Evolutionary conservation across 2,329 filamentous ascomycete genomes (phyloP).

Genomic region (Zasmidium cellare): DNA sequence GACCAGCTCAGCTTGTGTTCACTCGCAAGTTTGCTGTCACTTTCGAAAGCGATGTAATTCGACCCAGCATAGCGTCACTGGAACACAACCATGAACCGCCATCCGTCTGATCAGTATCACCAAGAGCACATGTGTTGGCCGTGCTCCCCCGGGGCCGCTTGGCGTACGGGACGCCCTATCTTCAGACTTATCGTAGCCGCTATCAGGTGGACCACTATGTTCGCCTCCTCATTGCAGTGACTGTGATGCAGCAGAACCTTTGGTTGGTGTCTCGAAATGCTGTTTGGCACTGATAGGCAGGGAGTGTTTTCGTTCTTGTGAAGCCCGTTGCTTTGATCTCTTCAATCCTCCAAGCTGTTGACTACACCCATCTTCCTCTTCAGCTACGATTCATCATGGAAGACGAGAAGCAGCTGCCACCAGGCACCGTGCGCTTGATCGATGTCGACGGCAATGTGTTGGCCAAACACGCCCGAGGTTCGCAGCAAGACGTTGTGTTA

Average conservation of each 20-base stretch:
- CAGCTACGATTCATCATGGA: neutral
- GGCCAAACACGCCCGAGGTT: slow-evolving; percentile 37
- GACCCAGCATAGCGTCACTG: too few species aligned
- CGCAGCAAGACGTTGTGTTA: slow-evolving; percentile 40
- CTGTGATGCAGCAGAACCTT: too few species aligned
- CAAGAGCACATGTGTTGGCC: neutral
- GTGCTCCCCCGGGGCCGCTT: neutral
- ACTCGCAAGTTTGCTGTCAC: too few species aligned
- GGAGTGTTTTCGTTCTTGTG: neutral
- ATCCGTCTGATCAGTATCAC: too few species aligned
- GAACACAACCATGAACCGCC: too few species aligned
- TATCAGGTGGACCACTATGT: too few species aligned
- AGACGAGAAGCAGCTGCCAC: slow-evolving; percentile 22
- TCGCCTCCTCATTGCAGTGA: too few species aligned
- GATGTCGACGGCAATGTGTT: slow-evolving; percentile 39
- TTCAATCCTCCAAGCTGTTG: neutral
- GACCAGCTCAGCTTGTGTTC: too few species aligned
- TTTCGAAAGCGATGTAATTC: too few species aligned
- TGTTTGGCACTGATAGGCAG: neutral
- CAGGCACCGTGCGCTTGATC: slow-evolving; percentile 46
- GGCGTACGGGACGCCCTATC: neutral
- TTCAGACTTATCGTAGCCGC: neutral
- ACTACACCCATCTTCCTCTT: neutral
- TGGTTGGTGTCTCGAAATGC: neutral
- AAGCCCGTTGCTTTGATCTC: neutral